Evolutionary conservation across 495 filamentous ascomycete genomes (phyloP).

Genomic region (Polyplosphaeria fusca): DNA sequence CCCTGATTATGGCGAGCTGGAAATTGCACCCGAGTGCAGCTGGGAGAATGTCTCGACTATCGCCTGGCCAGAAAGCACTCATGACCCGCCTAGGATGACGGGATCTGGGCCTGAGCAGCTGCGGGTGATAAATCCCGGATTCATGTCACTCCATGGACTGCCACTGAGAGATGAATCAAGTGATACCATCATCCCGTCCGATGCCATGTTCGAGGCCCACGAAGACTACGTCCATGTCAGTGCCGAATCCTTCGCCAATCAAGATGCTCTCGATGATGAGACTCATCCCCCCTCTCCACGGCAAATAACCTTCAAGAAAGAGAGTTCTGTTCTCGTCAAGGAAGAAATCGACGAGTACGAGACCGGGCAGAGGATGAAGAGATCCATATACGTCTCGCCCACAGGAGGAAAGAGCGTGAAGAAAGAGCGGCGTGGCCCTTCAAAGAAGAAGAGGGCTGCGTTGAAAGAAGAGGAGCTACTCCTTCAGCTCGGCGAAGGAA

Average conservation of each 20-base stretch:
- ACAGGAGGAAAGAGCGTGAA: background rate
- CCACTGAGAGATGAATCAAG: too few species aligned
- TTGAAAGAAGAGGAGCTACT: background rate
- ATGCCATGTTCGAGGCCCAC: background rate
- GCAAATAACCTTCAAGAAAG: background rate
- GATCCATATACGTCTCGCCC: background rate
- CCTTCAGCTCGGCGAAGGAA: background rate
- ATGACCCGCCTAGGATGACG: too few species aligned
- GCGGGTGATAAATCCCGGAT: too few species aligned
- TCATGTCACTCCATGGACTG: too few species aligned
- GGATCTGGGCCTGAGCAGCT: too few species aligned
- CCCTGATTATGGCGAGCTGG: too few species aligned
- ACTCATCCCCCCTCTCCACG: background rate
- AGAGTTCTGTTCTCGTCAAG: background rate
- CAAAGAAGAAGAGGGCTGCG: background rate
- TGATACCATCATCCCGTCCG: background rate
- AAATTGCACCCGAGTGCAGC: too few species aligned
- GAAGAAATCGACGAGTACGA: background rate
- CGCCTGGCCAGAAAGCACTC: background rate
- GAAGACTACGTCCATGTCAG: background rate
- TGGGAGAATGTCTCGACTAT: background rate
- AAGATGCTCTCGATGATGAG: background rate
- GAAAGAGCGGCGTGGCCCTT: background rate
- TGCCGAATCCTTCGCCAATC: background rate
- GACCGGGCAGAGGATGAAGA: background rate